Conservation (phyloP, 2,329 filamentous ascomycete species). For the Cladosporium sp. region DNA sequence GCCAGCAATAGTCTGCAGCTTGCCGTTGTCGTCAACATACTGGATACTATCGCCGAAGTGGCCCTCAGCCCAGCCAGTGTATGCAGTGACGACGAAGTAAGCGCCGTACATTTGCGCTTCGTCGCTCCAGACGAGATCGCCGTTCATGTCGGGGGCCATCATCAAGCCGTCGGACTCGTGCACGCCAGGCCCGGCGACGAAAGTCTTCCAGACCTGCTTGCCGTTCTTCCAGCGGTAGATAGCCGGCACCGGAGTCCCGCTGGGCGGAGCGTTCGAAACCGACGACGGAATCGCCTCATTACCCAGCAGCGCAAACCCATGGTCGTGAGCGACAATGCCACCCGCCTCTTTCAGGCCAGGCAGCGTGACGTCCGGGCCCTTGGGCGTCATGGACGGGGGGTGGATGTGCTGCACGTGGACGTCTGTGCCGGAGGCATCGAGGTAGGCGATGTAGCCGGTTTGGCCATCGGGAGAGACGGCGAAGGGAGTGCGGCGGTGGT, state of each 20-base stretch:
- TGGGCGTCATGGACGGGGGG: constrained; percentile 56
- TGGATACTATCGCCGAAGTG: constrained; percentile 62
- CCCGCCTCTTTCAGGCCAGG: constrained; percentile 60
- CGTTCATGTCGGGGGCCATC: constrained; percentile 62
- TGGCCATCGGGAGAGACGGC: constrained; percentile 63
- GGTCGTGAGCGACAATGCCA: constrained; percentile 62
- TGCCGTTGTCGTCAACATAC: constrained; percentile 53
- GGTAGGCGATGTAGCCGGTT: constrained; percentile 62
- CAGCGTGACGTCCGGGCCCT: constrained; percentile 56
- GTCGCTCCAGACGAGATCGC: constrained; percentile 63
- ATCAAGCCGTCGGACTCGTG: constrained; percentile 50
- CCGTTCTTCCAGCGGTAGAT: constrained; percentile 62
- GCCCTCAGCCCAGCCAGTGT: constrained; percentile 56
- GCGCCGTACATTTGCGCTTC: constrained; percentile 60
- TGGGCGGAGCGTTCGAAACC: constrained; percentile 52
- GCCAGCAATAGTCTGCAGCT: constrained; percentile 53
- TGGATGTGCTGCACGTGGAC: constrained; percentile 61
- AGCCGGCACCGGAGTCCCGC: constrained; percentile 55
- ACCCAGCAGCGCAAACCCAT: constrained; percentile 64
- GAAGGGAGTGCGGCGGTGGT: constrained; percentile 65
- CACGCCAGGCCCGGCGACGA: constrained; percentile 60
- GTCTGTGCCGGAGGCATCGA: constrained; percentile 57
- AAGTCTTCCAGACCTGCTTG: constrained; percentile 60
- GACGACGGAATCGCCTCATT: constrained; percentile 58
- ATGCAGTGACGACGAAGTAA: constrained; percentile 64